Evolutionary conservation across 805 yeast genomes (phyloP).

Genomic region (Lipomyces yamanashiensis): DNA sequence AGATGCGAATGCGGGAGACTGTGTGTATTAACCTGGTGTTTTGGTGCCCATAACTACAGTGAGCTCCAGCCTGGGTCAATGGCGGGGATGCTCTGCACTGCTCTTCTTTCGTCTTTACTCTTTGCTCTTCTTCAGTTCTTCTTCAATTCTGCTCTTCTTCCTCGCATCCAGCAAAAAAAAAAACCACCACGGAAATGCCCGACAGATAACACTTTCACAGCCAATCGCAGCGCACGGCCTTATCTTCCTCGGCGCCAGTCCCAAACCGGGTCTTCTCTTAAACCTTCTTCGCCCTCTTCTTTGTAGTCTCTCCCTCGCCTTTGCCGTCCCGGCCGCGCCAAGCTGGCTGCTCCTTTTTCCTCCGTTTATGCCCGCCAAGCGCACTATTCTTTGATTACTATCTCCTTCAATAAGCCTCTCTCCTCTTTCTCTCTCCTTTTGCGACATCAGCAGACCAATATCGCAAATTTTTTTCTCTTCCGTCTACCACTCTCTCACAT

Average conservation of each 20-base stretch:
- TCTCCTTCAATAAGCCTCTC: neutral
- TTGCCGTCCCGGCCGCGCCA: too few relatives aligned
- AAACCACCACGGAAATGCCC: too few relatives aligned
- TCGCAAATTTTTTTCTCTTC: neutral
- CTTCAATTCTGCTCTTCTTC: too few relatives aligned
- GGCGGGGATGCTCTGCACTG: neutral
- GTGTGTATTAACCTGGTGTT: neutral
- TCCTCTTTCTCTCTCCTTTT: neutral
- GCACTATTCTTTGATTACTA: too few relatives aligned
- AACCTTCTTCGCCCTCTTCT: neutral
- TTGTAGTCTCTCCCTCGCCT: neutral
- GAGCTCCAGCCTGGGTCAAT: neutral
- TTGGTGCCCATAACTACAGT: neutral
- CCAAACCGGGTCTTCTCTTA: neutral
- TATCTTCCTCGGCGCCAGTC: neutral
- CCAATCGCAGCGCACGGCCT: conserved; percentile 5
- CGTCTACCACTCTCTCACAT: neutral
- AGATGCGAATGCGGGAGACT: neutral
- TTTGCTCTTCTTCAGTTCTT: too few relatives aligned
- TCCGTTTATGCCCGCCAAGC: too few relatives aligned
- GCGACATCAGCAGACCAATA: neutral
- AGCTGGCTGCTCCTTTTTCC: too few relatives aligned
- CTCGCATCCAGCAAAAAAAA: too few relatives aligned
- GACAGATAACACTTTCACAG: neutral
- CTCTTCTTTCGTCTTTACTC: too few relatives aligned